Evolutionary conservation across 441 rosid species (phyloP), one percentile per base, ranked within the genome.

Genomic region (Gossypium schwendimanii): DNA sequence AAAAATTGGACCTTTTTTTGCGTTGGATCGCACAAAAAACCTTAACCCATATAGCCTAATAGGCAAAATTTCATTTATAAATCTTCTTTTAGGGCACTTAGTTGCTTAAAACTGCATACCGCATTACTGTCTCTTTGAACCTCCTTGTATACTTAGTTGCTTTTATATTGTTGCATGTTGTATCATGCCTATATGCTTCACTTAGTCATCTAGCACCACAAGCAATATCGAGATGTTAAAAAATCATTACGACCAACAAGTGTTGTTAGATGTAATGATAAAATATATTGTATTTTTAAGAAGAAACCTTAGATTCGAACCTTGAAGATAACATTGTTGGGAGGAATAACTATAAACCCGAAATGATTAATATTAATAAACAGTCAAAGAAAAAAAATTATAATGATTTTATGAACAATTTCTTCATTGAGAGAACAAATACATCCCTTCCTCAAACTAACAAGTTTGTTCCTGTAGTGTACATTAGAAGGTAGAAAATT

Each of bases 81-180:
- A 41, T 41, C 45, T 41, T 41, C 45, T 39, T 39, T 39, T 39
- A 39, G 44, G 44, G 44, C 44, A 39, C 11, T 50, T 52, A 52
- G 20, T 52, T 1, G 55, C 8, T 52, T 52, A 15, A 85, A 89
- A 91, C 93, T 91, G 70, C 45, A 45, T 65, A 18, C 9, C 11
- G 52, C 31, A 20, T 39, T 10, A 14, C 15, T 50, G 70, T 70
- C 58, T 39, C 67, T 12, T 73, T 69, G 10, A 33, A 60, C 47
- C 73, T 14, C 21, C 41, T 50, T 0, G 7, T 6, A 7, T 15
- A 50, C 21, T 6, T 52, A 52, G 3, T 52, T 52, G 57, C 21
- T 52, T 14, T 50, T 50, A 15, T 50, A 15, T 50, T 17, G 11
- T 39, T 39, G 44, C 44, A 39, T 39, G 44, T 39, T 8, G 44